Evolutionary conservation across 2,329 filamentous ascomycete genomes (phyloP).

Genomic region (Aspergillus candidus): DNA sequence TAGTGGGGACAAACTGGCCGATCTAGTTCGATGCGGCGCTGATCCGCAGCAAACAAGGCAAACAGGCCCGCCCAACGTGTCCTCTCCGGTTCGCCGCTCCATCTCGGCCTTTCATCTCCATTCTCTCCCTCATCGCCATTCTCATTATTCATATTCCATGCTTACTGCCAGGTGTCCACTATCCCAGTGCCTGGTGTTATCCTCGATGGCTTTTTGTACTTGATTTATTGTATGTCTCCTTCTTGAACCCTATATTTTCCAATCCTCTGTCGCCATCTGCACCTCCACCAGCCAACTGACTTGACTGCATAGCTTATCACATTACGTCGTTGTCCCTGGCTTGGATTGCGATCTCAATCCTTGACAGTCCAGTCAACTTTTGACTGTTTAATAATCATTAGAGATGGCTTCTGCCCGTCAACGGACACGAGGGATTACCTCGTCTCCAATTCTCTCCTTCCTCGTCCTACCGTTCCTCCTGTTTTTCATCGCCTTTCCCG

Average conservation of each 20-base stretch:
- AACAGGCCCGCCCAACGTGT: conserved; percentile 20
- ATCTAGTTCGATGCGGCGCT: not conserved
- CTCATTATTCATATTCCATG: conserved; percentile 4
- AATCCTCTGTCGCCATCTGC: not conserved
- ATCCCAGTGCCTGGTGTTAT: conserved; percentile 18
- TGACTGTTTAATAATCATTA: too few species aligned
- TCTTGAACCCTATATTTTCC: not conserved
- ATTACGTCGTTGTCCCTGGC: too few species aligned
- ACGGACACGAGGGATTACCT: conserved; percentile 16
- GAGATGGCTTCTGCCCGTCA: conserved; percentile 28
- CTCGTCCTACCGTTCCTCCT: conserved; percentile 48
- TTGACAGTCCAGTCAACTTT: too few species aligned
- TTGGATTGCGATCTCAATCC: too few species aligned
- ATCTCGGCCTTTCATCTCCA: conserved; percentile 8
- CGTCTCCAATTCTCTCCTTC: conserved; percentile 36
- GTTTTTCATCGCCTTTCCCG: conserved; percentile 49
- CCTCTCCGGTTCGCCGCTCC: conserved; percentile 13
- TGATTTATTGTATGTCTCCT: conserved; percentile 3
- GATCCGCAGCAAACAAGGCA: conserved; percentile 13
- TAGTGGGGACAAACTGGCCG: not conserved
- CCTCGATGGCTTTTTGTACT: conserved; percentile 22
- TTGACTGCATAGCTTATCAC: conserved; percentile 6
- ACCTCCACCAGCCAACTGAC: too few species aligned
- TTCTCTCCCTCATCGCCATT: conserved; percentile 3
- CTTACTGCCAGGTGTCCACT: conserved; percentile 31